phyloP scores from a whole-genome alignment of 2,329 filamentous ascomycete species.

The Lojkania enalia region DNA sequence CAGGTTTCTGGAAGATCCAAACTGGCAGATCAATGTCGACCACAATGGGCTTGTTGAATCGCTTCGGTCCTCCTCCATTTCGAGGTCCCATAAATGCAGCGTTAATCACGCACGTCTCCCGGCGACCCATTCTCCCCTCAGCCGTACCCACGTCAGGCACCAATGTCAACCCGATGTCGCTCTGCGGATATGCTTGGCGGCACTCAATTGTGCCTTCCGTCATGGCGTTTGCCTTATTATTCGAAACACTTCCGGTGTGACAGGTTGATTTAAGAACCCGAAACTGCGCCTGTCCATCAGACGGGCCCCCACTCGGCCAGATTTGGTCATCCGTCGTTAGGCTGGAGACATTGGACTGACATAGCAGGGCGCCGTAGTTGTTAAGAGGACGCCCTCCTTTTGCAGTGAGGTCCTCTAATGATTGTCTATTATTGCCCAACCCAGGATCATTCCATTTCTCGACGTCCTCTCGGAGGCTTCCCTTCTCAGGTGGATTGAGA shows the following conservation, averaged over 20 bases:
- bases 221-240: slow-evolving; percentile 21
- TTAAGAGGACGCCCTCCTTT: slow-evolving; percentile 42
- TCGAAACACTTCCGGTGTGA: slow-evolving; percentile 21
- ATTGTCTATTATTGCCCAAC: slow-evolving; percentile 61
- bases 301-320: slow-evolving; percentile 3
- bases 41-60: slow-evolving; percentile 79
- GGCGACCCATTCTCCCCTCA: slow-evolving; percentile 46
- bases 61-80: slow-evolving; percentile 60
- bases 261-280: slow-evolving; percentile 26
- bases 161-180: slow-evolving; percentile 23
- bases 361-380: slow-evolving; percentile 32
- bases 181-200: slow-evolving; percentile 10
- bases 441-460: slow-evolving; percentile 64
- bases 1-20: slow-evolving; percentile 40
- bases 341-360: slow-evolving; percentile 25
- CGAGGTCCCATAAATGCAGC: slow-evolving; percentile 72
- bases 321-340: slow-evolving; percentile 7
- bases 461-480: slow-evolving; percentile 51
- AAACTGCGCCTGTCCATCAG: slow-evolving; percentile 29
- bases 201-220: slow-evolving; percentile 23
- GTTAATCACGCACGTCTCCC: slow-evolving; percentile 79
- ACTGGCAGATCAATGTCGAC: slow-evolving; percentile 76
- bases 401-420: slow-evolving; percentile 63
- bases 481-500: slow-evolving; percentile 36
- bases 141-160: slow-evolving; percentile 23